These are phyloP conservation scores for Penicillium occitanis DNA, from an alignment of 2,329 filamentous ascomycete genomes.

Conservation along the genomic window DNA sequence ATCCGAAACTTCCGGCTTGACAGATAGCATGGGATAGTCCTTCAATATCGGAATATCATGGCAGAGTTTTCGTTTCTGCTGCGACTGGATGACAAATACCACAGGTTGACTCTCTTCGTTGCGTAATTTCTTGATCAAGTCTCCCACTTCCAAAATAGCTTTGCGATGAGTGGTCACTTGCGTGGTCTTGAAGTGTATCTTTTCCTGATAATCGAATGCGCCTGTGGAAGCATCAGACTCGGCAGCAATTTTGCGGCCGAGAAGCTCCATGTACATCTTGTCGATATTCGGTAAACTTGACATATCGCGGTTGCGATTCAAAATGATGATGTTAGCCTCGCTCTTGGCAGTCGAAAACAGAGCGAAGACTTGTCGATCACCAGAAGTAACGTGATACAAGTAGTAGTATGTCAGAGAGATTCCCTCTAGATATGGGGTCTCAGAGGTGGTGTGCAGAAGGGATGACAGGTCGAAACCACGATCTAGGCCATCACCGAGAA, in stretches of 20 bases:
- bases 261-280: constrained; percentile 79
- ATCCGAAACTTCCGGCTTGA: constrained; percentile 80
- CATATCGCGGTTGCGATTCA: constrained; percentile 76
- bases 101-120: constrained; percentile 78
- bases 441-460: constrained; percentile 65
- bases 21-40: constrained; percentile 77
- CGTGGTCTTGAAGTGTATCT: constrained; percentile 77
- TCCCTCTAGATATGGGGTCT: constrained; percentile 73
- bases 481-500: constrained; percentile 88
- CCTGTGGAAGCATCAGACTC: constrained; percentile 72
- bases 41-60: constrained; percentile 82
- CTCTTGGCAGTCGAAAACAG: constrained; percentile 80
- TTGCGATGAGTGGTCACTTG: constrained; percentile 89
- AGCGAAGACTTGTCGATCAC: constrained; percentile 89
- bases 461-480: constrained; percentile 85
- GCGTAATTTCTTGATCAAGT: constrained; percentile 84
- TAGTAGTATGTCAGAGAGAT: constrained; percentile 80
- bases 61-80: constrained; percentile 73
- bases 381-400: constrained; percentile 86
- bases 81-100: constrained; percentile 87
- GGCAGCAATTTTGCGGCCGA: constrained; percentile 63
- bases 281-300: constrained; percentile 88
- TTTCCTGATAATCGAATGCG: constrained; percentile 83
- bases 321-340: constrained; percentile 82
- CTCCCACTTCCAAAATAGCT: constrained; percentile 81